These are phyloP conservation scores for Colletotrichum sp. DNA, from an alignment of 2,329 filamentous ascomycete species.

Conservation along the genomic window DNA sequence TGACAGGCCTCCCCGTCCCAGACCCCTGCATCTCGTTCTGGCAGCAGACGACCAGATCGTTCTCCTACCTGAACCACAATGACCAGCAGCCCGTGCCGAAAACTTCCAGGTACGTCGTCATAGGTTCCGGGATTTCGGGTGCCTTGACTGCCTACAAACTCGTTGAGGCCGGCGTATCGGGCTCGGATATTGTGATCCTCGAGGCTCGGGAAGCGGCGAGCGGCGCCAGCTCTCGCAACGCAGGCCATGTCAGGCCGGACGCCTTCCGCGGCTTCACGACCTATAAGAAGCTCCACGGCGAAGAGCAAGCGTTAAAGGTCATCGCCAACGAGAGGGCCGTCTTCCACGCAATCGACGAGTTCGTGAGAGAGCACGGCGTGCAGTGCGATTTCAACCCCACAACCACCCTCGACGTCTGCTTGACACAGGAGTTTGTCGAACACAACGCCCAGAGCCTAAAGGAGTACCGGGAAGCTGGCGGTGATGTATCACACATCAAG, in stretches of 20 bases:
- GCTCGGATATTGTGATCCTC: slow-evolving; percentile 40
- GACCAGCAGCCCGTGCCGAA: slow-evolving; percentile 29
- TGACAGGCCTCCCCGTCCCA: background rate
- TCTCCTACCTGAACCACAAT: slow-evolving; percentile 45
- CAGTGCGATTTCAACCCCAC: slow-evolving; percentile 51
- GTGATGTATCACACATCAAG: background rate
- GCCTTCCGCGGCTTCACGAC: slow-evolving; percentile 49
- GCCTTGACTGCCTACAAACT: slow-evolving; percentile 44
- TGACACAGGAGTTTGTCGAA: slow-evolving; percentile 49
- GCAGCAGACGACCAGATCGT: slow-evolving; percentile 50
- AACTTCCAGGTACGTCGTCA: slow-evolving; percentile 38
- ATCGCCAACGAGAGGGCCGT: background rate
- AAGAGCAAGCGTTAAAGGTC: background rate
- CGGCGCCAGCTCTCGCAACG: slow-evolving; percentile 48
- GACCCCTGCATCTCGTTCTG: slow-evolving; percentile 26
- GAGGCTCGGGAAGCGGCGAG: slow-evolving; percentile 49
- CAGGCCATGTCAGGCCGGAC: slow-evolving; percentile 49
- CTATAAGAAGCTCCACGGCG: background rate
- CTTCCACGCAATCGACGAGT: slow-evolving; percentile 41
- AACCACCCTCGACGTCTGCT: slow-evolving; percentile 53
- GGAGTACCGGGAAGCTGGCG: background rate
- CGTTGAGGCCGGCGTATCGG: slow-evolving; percentile 33
- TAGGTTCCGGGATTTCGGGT: slow-evolving; percentile 48
- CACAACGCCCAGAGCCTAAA: slow-evolving; percentile 17
- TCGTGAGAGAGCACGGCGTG: slow-evolving; percentile 44